Percentiles rank a stretch among this genome's conserved stretches.
phyloP scores from a whole-genome alignment of 495 filamentous ascomycete genomes.

The Gamarada debralockiae region DNA sequence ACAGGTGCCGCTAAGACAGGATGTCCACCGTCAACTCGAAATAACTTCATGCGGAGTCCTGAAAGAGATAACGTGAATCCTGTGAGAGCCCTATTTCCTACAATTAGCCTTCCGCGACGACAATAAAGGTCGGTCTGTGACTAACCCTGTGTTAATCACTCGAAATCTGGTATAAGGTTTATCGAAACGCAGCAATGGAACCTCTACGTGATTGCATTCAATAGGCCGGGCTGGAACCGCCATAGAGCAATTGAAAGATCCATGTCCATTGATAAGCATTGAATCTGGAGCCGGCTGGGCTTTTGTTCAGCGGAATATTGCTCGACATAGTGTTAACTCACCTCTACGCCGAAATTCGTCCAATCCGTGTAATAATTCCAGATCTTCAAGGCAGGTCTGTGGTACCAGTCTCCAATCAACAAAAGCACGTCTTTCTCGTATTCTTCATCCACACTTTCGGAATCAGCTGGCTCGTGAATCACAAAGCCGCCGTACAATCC shows the following conservation, averaged over 20 bases:
- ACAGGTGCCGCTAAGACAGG: background rate
- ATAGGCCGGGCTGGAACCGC: conserved; percentile 43
- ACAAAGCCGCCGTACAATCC: conserved; percentile 54
- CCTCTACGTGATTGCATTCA: conserved; percentile 31
- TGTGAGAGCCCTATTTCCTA: background rate
- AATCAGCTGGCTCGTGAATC: conserved; percentile 38
- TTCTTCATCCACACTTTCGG: conserved; percentile 5
- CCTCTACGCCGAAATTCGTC: conserved; percentile 34
- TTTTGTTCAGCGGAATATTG: no score
- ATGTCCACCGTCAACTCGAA: background rate
- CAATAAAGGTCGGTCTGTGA: no score
- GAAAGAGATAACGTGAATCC: conserved; percentile 2
- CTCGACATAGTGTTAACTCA: no score
- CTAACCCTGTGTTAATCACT: conserved; percentile 13
- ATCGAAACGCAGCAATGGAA: conserved; percentile 9
- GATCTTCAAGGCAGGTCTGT: conserved; percentile 31
- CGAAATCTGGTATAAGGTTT: conserved; percentile 14
- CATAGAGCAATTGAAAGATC: conserved; percentile 44
- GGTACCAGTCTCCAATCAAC: conserved; percentile 53
- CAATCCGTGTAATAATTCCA: conserved; percentile 41
- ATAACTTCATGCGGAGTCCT: background rate
- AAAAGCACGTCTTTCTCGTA: conserved; percentile 37
- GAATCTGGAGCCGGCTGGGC: conserved; percentile 52
- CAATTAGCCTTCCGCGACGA: no score
- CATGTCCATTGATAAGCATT: conserved; percentile 45